Evolutionary conservation across 768 basidiomycete species (phyloP).

Genomic region (Russula vinacea): DNA sequence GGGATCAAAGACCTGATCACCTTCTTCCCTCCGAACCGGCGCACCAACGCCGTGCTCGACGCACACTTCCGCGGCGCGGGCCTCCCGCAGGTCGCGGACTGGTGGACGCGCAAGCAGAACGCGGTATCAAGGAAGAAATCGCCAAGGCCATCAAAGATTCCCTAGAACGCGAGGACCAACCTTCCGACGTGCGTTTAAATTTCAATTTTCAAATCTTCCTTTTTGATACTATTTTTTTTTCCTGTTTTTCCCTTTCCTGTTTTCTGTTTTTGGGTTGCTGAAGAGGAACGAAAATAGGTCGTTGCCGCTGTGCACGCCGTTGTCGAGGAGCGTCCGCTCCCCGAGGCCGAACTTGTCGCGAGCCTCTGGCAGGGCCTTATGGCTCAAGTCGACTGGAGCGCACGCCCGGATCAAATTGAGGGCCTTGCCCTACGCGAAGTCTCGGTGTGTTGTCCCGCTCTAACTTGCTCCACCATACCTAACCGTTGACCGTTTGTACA

Average conservation of each 20-base stretch:
- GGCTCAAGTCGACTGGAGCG: constrained; percentile 82
- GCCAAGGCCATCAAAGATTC: constrained; percentile 65
- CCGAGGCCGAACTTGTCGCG: constrained; percentile 78
- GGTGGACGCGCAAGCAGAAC: constrained; percentile 90
- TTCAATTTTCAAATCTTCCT: too few species aligned
- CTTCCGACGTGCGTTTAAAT: constrained; percentile 58
- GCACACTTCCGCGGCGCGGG: constrained; percentile 83
- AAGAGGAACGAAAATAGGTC: constrained; percentile 50
- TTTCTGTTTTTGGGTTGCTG: not conserved
- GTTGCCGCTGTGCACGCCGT: constrained; percentile 65
- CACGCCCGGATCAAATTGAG: constrained; percentile 90
- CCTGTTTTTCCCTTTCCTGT: not conserved
- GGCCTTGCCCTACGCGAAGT: constrained; percentile 85
- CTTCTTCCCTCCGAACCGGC: constrained; percentile 86
- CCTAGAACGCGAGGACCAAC: constrained; percentile 63
- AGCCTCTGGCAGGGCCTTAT: constrained; percentile 94
- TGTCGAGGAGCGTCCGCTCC: constrained; percentile 77
- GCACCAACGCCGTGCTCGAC: constrained; percentile 69
- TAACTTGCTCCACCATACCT: not conserved
- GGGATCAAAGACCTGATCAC: constrained; percentile 79
- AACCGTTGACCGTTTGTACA: not conserved
- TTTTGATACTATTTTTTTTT: not conserved
- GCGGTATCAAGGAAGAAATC: constrained; percentile 78
- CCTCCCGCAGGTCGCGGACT: constrained; percentile 79
- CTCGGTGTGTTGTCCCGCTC: constrained; percentile 52